Conservation (phyloP, 2,329 filamentous ascomycete species). For the Beauveria caledonica region DNA sequence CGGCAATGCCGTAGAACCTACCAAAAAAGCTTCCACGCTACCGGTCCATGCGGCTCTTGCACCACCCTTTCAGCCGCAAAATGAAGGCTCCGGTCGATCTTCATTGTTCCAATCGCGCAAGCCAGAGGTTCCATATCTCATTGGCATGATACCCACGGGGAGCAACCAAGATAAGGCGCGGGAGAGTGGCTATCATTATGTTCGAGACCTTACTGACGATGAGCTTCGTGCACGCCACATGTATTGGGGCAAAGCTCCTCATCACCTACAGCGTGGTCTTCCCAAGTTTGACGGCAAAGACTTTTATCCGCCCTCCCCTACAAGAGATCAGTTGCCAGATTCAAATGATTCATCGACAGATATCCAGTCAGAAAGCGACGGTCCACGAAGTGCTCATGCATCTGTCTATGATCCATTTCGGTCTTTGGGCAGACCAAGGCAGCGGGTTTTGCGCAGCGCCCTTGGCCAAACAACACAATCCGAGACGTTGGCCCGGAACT, state of each 20-base stretch:
- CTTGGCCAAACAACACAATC: constrained; percentile 26
- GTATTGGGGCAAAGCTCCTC: constrained; percentile 52
- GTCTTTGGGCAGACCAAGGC: constrained; percentile 14
- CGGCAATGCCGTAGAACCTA: constrained; percentile 18
- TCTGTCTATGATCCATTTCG: constrained; percentile 17
- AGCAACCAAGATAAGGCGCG: constrained; percentile 32
- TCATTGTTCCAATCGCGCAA: background rate
- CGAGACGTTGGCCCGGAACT: constrained; percentile 21
- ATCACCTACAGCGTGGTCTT: constrained; percentile 40
- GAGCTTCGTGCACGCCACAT: constrained; percentile 51
- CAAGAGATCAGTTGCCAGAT: constrained; percentile 25
- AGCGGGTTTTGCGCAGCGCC: constrained; percentile 16
- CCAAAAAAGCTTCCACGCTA: constrained; percentile 29
- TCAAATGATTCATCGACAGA: background rate
- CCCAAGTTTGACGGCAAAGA: constrained; percentile 59
- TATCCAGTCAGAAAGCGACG: background rate
- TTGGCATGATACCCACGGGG: constrained; percentile 42
- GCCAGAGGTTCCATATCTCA: constrained; percentile 41
- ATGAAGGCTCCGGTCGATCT: background rate
- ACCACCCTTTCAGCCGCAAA: constrained; percentile 37
- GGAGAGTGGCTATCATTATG: constrained; percentile 45
- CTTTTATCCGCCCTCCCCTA: constrained; percentile 51
- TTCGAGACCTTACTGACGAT: constrained; percentile 48
- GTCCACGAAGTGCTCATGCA: background rate
- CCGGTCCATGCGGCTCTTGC: constrained; percentile 40